A percentile compares a stretch with the other conserved stretches of the same genome.
These are phyloP conservation scores for Meyerozyma elateridarum DNA, from an alignment of 1,139 yeast genomes.

Conservation along the genomic window DNA sequence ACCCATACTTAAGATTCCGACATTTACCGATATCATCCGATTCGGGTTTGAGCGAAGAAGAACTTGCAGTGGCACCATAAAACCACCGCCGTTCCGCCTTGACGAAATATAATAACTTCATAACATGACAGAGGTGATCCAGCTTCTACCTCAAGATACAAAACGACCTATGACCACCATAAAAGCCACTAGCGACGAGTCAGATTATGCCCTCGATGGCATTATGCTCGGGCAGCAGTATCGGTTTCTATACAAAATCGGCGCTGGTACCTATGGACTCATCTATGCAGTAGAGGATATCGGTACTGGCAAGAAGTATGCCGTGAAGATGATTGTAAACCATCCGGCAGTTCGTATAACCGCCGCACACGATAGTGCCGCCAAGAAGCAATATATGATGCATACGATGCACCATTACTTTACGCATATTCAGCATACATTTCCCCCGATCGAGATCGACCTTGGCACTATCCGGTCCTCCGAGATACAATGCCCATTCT, in stretches of 20 bases:
- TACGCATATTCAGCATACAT: constrained; percentile 13
- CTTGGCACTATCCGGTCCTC: constrained; percentile 39
- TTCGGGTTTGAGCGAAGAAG: too few relatives aligned
- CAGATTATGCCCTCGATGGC: constrained; percentile 1
- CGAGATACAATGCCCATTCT: constrained; percentile 42
- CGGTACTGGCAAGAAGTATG: constrained; percentile 47
- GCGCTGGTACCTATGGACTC: constrained; percentile 86
- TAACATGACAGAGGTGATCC: constrained; percentile 1
- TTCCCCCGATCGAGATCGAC: constrained; percentile 27
- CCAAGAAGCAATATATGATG: constrained; percentile 31
- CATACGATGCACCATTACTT: constrained; percentile 28
- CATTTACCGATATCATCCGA: constrained; percentile 1
- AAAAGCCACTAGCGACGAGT: background rate
- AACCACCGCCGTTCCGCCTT: too few relatives aligned
- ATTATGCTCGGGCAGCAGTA: constrained; percentile 33
- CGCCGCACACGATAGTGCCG: constrained; percentile 20
- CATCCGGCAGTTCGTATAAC: constrained; percentile 21
- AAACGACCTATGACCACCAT: background rate
- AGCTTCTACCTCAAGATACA: background rate
- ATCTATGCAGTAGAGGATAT: constrained; percentile 68
- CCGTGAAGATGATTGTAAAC: constrained; percentile 71
- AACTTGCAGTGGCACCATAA: too few relatives aligned
- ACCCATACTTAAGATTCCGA: too few relatives aligned
- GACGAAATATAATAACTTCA: too few relatives aligned
- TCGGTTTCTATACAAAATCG: constrained; percentile 54